Base-by-base conservation (phyloP, 2,329 filamentous ascomycete species). In the Colletotrichum lini region DNA sequence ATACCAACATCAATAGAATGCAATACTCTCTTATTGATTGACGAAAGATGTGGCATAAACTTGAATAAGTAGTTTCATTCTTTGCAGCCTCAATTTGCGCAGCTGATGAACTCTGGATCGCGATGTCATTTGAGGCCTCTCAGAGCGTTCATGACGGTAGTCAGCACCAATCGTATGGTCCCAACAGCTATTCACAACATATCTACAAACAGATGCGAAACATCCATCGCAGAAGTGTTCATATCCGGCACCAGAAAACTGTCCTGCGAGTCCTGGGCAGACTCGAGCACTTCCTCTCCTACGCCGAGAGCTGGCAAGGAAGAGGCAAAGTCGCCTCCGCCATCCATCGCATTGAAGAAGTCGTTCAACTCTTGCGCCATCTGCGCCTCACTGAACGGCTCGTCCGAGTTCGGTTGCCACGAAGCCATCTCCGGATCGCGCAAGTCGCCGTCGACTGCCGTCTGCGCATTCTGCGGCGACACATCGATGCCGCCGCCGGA, bases 301-400 rank as follows among this genome's bases (percentile, higher is more conserved):
- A 53, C 38, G n/a, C 44, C 63, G 3, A 70, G 23, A 16, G 49
- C 45, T n/a, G 67, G 44, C 38, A 61, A 62, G 12, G 64, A 56
- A 5, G 26, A 40, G 8, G 26, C 15, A 9, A 47, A 58, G 3
- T 62, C 52, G 4, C 50, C 57, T 9, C 38, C 68, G 21, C 23
- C 52, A 12, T 68, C 68, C 45, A 71, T 68, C 4, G 68, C 53
- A 18, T 53, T 62, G 57, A 71, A 71, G 18, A 71, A 71, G 13
- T 59, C 65, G 38, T 47, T 68, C 18, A 71, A n/a, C 23, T 71
- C 68, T 26, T 71, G 68, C 12, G 68, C 52, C 49, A 71, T 71
- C 10, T 68, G 64, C n/a, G 47, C 38, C 2, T 67, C 58, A 0
- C n/a, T 67, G 10, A 45, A 44, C 6, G 63, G 56, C n/a, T 67